Evolutionary conservation across 768 basidiomycete species (phyloP).

Genomic region (Kwoniella newhampshirensis): DNA sequence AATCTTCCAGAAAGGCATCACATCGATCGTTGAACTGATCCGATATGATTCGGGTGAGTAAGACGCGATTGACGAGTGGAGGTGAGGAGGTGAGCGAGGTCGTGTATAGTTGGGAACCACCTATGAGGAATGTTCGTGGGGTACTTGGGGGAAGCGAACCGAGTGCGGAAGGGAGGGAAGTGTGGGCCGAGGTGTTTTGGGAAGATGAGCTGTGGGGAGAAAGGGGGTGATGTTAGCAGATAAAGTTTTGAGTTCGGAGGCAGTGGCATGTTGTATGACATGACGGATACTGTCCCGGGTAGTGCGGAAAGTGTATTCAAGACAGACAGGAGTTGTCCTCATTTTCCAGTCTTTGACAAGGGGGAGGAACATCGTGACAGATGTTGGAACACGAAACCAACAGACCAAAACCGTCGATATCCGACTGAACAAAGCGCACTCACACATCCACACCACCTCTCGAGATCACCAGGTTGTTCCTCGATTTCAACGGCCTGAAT

Average conservation of each 20-base stretch:
- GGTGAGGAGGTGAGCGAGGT: constrained; percentile 59
- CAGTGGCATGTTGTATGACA: too few species aligned
- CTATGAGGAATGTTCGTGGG: constrained; percentile 77
- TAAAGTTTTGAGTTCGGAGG: too few species aligned
- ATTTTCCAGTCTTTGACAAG: too few species aligned
- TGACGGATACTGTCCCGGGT: too few species aligned
- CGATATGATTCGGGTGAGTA: constrained; percentile 77
- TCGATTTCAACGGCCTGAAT: constrained; percentile 73
- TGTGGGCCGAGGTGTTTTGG: constrained; percentile 5
- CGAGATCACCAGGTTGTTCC: constrained; percentile 74
- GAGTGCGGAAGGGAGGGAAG: constrained; percentile 27
- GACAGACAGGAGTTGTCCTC: too few species aligned
- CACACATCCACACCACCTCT: constrained; percentile 64
- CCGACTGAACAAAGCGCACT: constrained; percentile 47
- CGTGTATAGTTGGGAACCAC: constrained; percentile 82
- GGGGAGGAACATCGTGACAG: too few species aligned
- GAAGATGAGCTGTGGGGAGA: background rate
- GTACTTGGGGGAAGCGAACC: constrained; percentile 21
- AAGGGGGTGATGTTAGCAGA: background rate
- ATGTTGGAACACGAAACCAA: background rate
- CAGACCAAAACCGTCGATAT: background rate
- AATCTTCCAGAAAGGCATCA: constrained; percentile 82
- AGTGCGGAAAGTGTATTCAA: too few species aligned
- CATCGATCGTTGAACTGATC: constrained; percentile 71
- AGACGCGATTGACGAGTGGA: constrained; percentile 70